Evolutionary conservation across 257 asterid species (phyloP).

Genomic region (Craterostigma plantagineum): DNA sequence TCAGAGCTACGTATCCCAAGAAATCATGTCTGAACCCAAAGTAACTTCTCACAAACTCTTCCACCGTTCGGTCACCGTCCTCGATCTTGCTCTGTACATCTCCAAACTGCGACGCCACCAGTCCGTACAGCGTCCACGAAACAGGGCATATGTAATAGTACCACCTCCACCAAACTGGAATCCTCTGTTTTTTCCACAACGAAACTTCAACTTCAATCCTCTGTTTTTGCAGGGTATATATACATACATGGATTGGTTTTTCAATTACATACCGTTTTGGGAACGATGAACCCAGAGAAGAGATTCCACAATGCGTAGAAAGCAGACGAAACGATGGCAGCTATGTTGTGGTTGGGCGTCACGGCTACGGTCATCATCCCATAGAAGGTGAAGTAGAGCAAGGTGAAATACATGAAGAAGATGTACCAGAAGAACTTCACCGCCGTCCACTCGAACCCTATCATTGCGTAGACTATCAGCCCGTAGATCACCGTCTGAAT

Average conservation of each 20-base stretch:
- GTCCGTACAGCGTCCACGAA: slow-evolving; percentile 55
- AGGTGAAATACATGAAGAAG: slow-evolving; percentile 62
- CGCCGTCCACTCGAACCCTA: slow-evolving; percentile 61
- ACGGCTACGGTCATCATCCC: slow-evolving; percentile 83
- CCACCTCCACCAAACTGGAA: slow-evolving; percentile 84
- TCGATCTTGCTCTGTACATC: slow-evolving; percentile 30
- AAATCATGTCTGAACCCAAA: slow-evolving; percentile 39
- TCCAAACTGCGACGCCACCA: slow-evolving; percentile 50
- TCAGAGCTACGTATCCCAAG: slow-evolving; percentile 40
- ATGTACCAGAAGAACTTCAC: slow-evolving; percentile 58
- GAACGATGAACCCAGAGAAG: slow-evolving; percentile 71
- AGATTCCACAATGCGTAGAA: slow-evolving; percentile 56
- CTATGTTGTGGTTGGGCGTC: slow-evolving; percentile 60
- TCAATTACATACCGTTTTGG: slow-evolving; percentile 37
- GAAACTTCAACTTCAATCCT: too few species aligned
- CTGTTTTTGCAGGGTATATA: background rate
- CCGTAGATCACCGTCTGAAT: slow-evolving; percentile 43
- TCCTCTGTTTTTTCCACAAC: slow-evolving; percentile 23
- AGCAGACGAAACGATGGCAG: slow-evolving; percentile 46
- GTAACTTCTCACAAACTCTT: slow-evolving; percentile 27
- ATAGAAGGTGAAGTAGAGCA: slow-evolving; percentile 59
- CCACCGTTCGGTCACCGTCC: slow-evolving; percentile 21
- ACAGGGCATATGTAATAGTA: slow-evolving; percentile 39
- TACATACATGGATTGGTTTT: too few species aligned
- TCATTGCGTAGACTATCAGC: slow-evolving; percentile 53